Conservation (phyloP, 768 basidiomycete genomes). For the Rhizopogon roseolus region DNA sequence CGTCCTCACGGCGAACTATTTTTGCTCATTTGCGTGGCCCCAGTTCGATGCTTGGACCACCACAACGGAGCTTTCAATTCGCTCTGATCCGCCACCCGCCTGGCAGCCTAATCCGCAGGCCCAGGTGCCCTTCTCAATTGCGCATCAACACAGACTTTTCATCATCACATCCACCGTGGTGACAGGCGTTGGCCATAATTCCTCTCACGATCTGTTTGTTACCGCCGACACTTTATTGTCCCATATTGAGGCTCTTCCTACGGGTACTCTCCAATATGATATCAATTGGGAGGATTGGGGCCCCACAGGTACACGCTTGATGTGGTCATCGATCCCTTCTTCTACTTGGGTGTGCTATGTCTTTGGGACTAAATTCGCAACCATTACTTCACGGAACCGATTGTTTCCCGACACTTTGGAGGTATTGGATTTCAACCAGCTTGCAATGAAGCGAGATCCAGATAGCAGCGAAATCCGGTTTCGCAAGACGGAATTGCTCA, state of each 20-base stretch:
- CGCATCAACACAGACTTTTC: conserved; percentile 38
- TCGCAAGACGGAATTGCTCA: conserved; percentile 12
- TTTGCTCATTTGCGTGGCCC: conserved; percentile 40
- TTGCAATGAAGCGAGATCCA: conserved; percentile 26
- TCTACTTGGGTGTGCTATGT: conserved; percentile 58
- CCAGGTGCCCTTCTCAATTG: conserved; percentile 42
- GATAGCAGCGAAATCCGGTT: neutral
- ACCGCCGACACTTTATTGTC: conserved; percentile 33
- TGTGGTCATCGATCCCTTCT: conserved; percentile 31
- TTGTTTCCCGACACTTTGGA: conserved; percentile 22
- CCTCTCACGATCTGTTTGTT: conserved; percentile 37
- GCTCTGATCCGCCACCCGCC: conserved; percentile 48
- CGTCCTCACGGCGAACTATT: conserved; percentile 25
- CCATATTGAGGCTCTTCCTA: conserved; percentile 14
- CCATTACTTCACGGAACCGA: conserved; percentile 8
- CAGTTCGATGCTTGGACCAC: conserved; percentile 20
- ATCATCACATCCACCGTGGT: conserved; percentile 41
- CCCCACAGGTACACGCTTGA: conserved; percentile 39
- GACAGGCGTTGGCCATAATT: conserved; percentile 16
- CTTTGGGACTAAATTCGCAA: conserved; percentile 43
- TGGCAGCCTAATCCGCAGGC: conserved; percentile 33
- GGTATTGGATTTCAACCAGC: conserved; percentile 51
- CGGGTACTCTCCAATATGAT: conserved; percentile 12
- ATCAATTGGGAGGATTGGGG: conserved; percentile 52
- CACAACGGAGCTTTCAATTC: conserved; percentile 36